These are phyloP conservation scores for Xylaria cubensis DNA, from an alignment of 495 filamentous ascomycete species.

Conservation along the genomic window DNA sequence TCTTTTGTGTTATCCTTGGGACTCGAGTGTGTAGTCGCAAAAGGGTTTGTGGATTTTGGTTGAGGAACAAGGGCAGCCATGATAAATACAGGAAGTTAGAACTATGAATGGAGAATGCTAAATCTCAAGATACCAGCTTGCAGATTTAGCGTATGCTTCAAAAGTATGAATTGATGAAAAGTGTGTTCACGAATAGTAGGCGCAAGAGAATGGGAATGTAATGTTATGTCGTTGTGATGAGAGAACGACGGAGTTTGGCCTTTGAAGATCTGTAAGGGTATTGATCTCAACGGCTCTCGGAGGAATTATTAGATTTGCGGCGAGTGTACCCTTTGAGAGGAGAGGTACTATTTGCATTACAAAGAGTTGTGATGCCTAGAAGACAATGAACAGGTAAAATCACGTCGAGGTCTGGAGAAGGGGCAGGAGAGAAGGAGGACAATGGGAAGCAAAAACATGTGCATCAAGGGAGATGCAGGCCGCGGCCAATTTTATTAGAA, in stretches of 20 bases:
- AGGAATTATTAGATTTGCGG: slow-evolving; percentile 9
- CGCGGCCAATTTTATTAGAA: slow-evolving; percentile 24
- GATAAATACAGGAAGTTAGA: slow-evolving; percentile 23
- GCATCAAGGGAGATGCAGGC: slow-evolving; percentile 15
- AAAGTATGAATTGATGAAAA: background rate
- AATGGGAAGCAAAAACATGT: slow-evolving; percentile 7
- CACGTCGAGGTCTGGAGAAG: background rate
- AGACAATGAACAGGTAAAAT: slow-evolving; percentile 17
- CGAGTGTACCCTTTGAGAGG: slow-evolving; percentile 9
- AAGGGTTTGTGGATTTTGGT: slow-evolving; percentile 30
- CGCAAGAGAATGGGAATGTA: background rate
- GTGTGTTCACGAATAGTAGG: background rate
- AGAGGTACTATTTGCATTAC: background rate
- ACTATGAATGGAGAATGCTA: slow-evolving; percentile 24
- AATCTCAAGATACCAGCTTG: slow-evolving; percentile 40
- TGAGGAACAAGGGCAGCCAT: slow-evolving; percentile 31
- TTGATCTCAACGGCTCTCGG: background rate
- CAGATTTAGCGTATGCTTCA: slow-evolving; percentile 23
- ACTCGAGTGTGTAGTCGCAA: slow-evolving; percentile 18
- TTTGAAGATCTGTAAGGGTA: background rate
- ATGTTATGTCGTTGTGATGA: background rate
- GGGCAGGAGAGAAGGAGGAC: slow-evolving; percentile 5
- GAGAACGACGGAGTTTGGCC: slow-evolving; percentile 13
- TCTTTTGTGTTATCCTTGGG: slow-evolving; percentile 39
- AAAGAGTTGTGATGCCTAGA: slow-evolving; percentile 7